A percentile compares a stretch with the other conserved stretches of the same genome.
These are phyloP conservation scores for Saccharomyces hybrid DNA, from an alignment of 1,139 yeast genomes.

Conservation along the genomic window DNA sequence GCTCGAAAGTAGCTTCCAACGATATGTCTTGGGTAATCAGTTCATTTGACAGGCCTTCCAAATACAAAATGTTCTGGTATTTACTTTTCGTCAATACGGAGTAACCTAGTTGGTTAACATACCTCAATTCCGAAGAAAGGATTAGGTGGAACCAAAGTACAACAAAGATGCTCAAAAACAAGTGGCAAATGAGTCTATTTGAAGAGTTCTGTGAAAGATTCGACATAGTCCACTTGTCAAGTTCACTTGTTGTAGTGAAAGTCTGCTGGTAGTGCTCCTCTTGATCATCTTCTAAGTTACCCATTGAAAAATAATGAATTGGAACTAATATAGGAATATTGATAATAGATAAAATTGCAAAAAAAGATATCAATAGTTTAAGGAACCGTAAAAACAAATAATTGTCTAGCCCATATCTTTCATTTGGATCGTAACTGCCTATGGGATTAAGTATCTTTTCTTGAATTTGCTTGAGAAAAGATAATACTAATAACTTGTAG, in stretches of 20 bases:
- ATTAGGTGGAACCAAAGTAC: slow-evolving; percentile 48
- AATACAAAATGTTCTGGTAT: slow-evolving; percentile 37
- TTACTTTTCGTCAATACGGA: slow-evolving; percentile 31
- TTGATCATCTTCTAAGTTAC: slow-evolving; percentile 21
- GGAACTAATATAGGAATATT: slow-evolving; percentile 52
- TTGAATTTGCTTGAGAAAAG: neutral
- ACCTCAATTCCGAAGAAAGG: slow-evolving; percentile 43
- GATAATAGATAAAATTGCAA: slow-evolving; percentile 42
- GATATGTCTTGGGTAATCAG: slow-evolving; percentile 31
- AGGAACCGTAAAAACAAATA: slow-evolving; percentile 55
- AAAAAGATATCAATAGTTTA: slow-evolving; percentile 41
- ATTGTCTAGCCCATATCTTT: slow-evolving; percentile 49
- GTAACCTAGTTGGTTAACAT: slow-evolving; percentile 32
- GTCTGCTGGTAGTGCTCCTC: slow-evolving; percentile 27
- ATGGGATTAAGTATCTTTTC: neutral
- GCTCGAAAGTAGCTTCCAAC: slow-evolving; percentile 30
- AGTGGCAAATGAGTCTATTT: slow-evolving; percentile 44
- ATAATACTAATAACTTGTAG: neutral
- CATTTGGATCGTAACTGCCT: neutral
- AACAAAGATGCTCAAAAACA: slow-evolving; percentile 45
- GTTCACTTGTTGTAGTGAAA: slow-evolving; percentile 22
- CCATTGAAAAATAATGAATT: slow-evolving; percentile 44
- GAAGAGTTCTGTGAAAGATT: slow-evolving; percentile 48
- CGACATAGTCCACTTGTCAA: slow-evolving; percentile 55
- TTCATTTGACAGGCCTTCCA: slow-evolving; percentile 43